phyloP scores from a whole-genome alignment of 371 early-diverging fungal genomes.

The Lichtheimia hyalospora region DNA sequence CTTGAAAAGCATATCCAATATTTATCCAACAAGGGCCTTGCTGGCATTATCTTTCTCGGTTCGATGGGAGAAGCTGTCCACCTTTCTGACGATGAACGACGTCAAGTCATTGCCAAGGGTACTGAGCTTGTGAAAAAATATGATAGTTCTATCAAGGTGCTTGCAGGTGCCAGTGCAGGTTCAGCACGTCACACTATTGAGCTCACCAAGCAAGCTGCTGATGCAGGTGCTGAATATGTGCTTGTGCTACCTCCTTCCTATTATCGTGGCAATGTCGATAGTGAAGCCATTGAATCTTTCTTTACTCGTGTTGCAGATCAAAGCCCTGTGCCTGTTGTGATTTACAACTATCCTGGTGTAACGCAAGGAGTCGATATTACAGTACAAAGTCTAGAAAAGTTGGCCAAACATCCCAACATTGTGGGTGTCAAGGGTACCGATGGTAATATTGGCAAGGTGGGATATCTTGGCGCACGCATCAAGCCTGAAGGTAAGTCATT shows the following conservation, averaged over 20 bases:
- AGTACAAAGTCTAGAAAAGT: slow-evolving; percentile 20
- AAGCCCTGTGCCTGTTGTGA: slow-evolving; percentile 43
- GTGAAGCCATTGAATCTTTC: slow-evolving; percentile 29
- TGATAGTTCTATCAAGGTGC: slow-evolving; percentile 29
- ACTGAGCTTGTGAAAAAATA: slow-evolving; percentile 25
- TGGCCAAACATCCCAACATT: slow-evolving; percentile 45
- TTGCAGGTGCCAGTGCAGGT: slow-evolving; percentile 40
- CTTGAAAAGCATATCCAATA: slow-evolving; percentile 40
- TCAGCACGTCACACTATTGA: slow-evolving; percentile 38
- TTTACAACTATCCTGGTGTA: slow-evolving; percentile 53
- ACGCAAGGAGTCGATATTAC: slow-evolving; percentile 47
- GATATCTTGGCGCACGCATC: slow-evolving; percentile 14
- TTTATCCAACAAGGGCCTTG: slow-evolving; percentile 37
- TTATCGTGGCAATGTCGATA: slow-evolving; percentile 28
- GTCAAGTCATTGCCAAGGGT: slow-evolving; percentile 25
- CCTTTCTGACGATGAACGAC: slow-evolving; percentile 39
- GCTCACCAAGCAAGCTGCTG: slow-evolving; percentile 32
- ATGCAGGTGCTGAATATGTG: slow-evolving; percentile 37
- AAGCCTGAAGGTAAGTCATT: slow-evolving; percentile 10
- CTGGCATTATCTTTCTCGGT: slow-evolving; percentile 46
- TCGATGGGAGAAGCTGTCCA: slow-evolving; percentile 51
- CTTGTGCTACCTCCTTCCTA: slow-evolving; percentile 48
- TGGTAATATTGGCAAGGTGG: slow-evolving; percentile 52
- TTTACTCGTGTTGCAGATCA: slow-evolving; percentile 39
- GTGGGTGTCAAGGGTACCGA: slow-evolving; percentile 50